Evolutionary conservation across 257 asterid species (phyloP).

Genomic region (Lithospermum erythrorhizon): DNA sequence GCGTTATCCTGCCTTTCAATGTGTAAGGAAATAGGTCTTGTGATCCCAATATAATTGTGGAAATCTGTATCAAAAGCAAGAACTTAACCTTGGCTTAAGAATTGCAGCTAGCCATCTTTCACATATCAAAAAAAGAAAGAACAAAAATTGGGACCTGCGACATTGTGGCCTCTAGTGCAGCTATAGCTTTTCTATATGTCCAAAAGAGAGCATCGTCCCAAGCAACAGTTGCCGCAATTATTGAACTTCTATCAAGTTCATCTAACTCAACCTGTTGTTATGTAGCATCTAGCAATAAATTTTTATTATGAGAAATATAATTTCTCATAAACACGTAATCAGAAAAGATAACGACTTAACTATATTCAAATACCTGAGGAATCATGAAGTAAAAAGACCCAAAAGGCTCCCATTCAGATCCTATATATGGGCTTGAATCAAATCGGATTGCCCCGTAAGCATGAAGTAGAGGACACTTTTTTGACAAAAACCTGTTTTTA

Average conservation of each 20-base stretch:
- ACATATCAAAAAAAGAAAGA: background rate
- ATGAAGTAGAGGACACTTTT: conserved; percentile 73
- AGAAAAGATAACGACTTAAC: background rate
- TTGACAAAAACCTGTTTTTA: conserved; percentile 61
- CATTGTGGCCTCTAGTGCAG: conserved; percentile 61
- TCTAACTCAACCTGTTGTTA: conserved; percentile 83
- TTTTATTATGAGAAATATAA: conserved; percentile 3
- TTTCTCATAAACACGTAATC: background rate
- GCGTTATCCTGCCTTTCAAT: conserved; percentile 39
- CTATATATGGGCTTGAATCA: conserved; percentile 46
- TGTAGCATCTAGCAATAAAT: conserved; percentile 14
- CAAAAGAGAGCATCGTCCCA: conserved; percentile 77
- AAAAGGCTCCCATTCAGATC: conserved; percentile 78
- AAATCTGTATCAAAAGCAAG: conserved; percentile 38
- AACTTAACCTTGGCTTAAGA: background rate
- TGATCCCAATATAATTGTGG: conserved; percentile 31
- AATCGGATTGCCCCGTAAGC: conserved; percentile 95
- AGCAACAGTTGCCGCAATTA: conserved; percentile 83
- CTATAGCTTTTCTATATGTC: conserved; percentile 54
- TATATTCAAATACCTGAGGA: conserved; percentile 53
- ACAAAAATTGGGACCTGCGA: conserved; percentile 34
- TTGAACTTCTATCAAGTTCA: conserved; percentile 83
- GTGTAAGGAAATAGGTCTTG: conserved; percentile 29
- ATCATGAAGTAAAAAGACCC: conserved; percentile 91
- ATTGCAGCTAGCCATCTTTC: background rate